Percentiles rank a stretch among this genome's conserved stretches.
Evolutionary conservation across 1,139 yeast species (phyloP).

Genomic region (Meyerozyma athensensis): DNA sequence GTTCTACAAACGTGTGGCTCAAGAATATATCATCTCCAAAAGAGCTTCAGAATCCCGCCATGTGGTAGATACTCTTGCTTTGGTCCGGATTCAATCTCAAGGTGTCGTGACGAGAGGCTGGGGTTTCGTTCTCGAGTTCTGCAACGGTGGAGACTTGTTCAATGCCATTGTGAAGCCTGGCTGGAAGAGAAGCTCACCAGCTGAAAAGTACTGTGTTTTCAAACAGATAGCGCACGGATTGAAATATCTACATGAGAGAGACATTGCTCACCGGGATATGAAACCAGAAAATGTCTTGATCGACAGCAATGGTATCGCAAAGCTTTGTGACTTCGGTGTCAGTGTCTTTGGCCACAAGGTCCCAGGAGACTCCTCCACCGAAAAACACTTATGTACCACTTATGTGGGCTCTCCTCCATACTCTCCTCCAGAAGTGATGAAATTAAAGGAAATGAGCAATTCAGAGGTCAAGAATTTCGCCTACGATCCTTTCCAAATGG

Average conservation of each 20-base stretch:
- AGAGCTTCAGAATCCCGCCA: slow-evolving; percentile 50
- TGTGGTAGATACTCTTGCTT: slow-evolving; percentile 50
- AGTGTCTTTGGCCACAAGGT: slow-evolving; percentile 57
- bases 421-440: slow-evolving; percentile 73
- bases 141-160: slow-evolving; percentile 53
- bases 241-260: slow-evolving; percentile 50
- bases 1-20: slow-evolving; percentile 59
- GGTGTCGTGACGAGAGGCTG: slow-evolving; percentile 59
- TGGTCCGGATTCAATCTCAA: slow-evolving; percentile 56
- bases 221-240: slow-evolving; percentile 54
- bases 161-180: slow-evolving; percentile 40
- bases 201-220: slow-evolving; percentile 57
- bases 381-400: slow-evolving; percentile 39
- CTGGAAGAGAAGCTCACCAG: slow-evolving; percentile 42
- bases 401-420: slow-evolving; percentile 80
- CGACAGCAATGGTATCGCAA: slow-evolving; percentile 54
- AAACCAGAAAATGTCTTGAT: slow-evolving; percentile 63
- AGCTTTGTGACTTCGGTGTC: slow-evolving; percentile 74
- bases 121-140: slow-evolving; percentile 70
- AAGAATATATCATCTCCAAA: slow-evolving; percentile 61
- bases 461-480: slow-evolving; percentile 38
- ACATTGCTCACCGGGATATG: slow-evolving; percentile 59
- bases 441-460: slow-evolving; percentile 36
- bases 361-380: slow-evolving; percentile 49
- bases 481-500: slow-evolving; percentile 67